Evolutionary conservation across 2,329 filamentous ascomycete species (phyloP).

Genomic region (Fusarium nurragi): DNA sequence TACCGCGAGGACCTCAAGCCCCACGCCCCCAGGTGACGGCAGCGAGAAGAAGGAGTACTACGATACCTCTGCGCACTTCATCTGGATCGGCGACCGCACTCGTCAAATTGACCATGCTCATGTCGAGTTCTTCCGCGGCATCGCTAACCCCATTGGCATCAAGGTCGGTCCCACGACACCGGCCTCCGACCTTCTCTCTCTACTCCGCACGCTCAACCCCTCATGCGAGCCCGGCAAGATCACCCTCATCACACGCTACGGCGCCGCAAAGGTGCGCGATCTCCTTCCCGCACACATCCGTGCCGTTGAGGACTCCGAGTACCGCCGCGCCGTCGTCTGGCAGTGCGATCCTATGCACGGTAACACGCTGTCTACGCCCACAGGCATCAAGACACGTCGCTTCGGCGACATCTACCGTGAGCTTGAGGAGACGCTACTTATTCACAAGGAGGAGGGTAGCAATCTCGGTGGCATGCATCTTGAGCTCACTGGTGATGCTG

Average conservation of each 20-base stretch:
- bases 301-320: slow-evolving; percentile 83
- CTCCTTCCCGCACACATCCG: slow-evolving; percentile 88
- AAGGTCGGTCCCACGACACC: slow-evolving; percentile 93
- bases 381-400: slow-evolving; percentile 89
- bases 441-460: slow-evolving; percentile 84
- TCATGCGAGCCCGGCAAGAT: slow-evolving; percentile 86
- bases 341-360: slow-evolving; percentile 99
- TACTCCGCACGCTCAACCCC: slow-evolving; percentile 90
- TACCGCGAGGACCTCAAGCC: slow-evolving; percentile 44
- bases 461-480: slow-evolving; percentile 95
- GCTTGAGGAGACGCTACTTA: slow-evolving; percentile 81
- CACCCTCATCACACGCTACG: slow-evolving; percentile 95
- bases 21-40: slow-evolving; percentile 56
- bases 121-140: slow-evolving; percentile 96
- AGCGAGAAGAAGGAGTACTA: slow-evolving; percentile 73
- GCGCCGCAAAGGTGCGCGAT: slow-evolving; percentile 76
- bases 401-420: slow-evolving; percentile 92
- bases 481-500: slow-evolving; percentile 93
- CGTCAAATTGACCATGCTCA: slow-evolving; percentile 92
- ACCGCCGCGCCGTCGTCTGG: slow-evolving; percentile 79
- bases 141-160: slow-evolving; percentile 95
- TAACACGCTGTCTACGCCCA: slow-evolving; percentile 73
- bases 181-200: slow-evolving; percentile 75
- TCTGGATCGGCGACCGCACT: slow-evolving; percentile 98
- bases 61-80: slow-evolving; percentile 94